Base-by-base conservation (phyloP, 2,329 filamentous ascomycete genomes). In the Ascocoryne sarcoides region DNA sequence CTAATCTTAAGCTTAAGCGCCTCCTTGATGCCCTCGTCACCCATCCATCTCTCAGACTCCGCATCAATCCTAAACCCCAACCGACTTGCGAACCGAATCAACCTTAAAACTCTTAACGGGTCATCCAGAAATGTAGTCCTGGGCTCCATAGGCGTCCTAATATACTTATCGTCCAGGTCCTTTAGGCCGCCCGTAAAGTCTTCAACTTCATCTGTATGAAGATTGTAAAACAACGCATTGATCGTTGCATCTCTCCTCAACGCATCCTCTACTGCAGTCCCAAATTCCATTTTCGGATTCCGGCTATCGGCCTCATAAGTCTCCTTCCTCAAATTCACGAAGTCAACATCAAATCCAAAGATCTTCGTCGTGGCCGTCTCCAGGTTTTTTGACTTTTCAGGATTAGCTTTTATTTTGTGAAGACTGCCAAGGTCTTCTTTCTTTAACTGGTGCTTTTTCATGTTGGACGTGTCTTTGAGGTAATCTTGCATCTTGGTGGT, bases 221-320 rank as follows among this genome's bases (percentile, higher is more conserved):
- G 67, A 54, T 96, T 96, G 68, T 92, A 96, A 65, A 96, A 96
- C 47, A 98, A 75, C 17, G 92, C 87, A 60, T 98, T 98, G 46
- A 96, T 79, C 0, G 88, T 95, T 16, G 90, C 89, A 67, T 98
- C 90, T 35, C 90, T 79, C 16, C 90, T 79, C 50, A 88, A 60
- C 2, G 90, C 90, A 62, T 98, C 90, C 61, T 98, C 88, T 58
- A 84, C 74, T 1, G 90, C 82, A 0, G 87, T 95, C 4, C 90
- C 92, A 61, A 95, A 95, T 59, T 95, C 88, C 73, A 96, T 84
- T 53, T 86, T 73, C 1, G 90, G 90, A 54, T 93, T 95, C 26
- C 92, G 78, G 56, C 85, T 94, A 44, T 92, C 79, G n/a, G 86
- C 81, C 1, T 80, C 75, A 54, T 96, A 96, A 1, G 82, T 89